A percentile compares a stretch with the other conserved stretches of the same genome.
Evolutionary conservation across 257 asterid species (phyloP).

Genomic region (Plantago ovata): DNA sequence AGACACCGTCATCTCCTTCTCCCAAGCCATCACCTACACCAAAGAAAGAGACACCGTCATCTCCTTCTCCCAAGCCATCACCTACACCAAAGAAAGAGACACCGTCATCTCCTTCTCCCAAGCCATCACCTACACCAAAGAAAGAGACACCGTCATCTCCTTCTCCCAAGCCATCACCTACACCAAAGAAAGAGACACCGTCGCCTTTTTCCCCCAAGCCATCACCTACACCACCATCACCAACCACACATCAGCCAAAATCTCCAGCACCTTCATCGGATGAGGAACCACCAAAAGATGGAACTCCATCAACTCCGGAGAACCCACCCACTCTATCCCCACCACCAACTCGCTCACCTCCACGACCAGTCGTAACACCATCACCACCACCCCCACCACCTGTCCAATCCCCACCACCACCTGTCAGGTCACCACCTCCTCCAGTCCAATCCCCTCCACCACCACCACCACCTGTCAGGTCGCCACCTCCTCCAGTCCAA

Average conservation of each 20-base stretch:
- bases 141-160: background rate
- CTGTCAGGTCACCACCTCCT: background rate
- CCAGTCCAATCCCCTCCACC: background rate
- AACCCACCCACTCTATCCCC: background rate
- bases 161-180: slow-evolving; percentile 9
- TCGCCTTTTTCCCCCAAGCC: too few species aligned
- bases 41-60: background rate
- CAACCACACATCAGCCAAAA: too few species aligned
- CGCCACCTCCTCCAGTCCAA: background rate
- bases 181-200: slow-evolving; percentile 3
- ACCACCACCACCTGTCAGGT: background rate
- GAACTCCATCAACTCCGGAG: slow-evolving; percentile 8
- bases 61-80: slow-evolving; percentile 7
- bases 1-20: background rate
- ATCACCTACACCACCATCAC: too few species aligned
- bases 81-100: slow-evolving; percentile 2
- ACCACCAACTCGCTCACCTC: slow-evolving; percentile 6
- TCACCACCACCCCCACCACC: slow-evolving; percentile 11
- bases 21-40: background rate
- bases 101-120: too few species aligned
- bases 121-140: too few species aligned
- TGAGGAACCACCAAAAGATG: slow-evolving; percentile 12
- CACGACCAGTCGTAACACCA: background rate
- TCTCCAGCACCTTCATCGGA: background rate
- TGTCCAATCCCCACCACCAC: slow-evolving; percentile 9